Evolutionary conservation across 345 rosid species (phyloP).

Genomic region (Salix udensis): DNA sequence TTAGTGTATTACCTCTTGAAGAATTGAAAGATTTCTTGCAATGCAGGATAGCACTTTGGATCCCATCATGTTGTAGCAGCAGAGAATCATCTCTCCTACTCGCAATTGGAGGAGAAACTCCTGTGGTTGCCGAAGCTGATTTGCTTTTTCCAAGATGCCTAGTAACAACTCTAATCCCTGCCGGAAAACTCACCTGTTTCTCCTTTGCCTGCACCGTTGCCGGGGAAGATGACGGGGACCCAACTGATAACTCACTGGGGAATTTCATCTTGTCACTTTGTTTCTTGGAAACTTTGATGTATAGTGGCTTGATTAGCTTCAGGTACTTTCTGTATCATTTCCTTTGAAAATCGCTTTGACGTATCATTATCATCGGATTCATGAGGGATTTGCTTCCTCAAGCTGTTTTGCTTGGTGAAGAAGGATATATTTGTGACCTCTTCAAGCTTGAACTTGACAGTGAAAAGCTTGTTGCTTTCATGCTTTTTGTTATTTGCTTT

Average conservation of each 20-base stretch:
- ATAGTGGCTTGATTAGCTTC: conserved; percentile 25
- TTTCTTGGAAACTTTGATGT: conserved; percentile 36
- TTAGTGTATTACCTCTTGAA: conserved; percentile 11
- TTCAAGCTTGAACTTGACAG: conserved; percentile 43
- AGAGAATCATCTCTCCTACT: conserved; percentile 24
- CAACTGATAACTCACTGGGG: conserved; percentile 20
- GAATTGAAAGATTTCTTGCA: conserved; percentile 34
- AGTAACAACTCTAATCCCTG: conserved; percentile 26
- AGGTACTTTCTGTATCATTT: conserved; percentile 25
- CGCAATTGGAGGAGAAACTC: not conserved
- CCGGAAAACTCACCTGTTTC: conserved; percentile 16
- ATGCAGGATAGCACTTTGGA: conserved; percentile 32
- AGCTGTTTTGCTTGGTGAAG: conserved; percentile 34
- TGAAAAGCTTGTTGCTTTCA: conserved; percentile 29
- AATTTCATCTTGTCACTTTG: conserved; percentile 24
- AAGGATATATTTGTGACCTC: conserved; percentile 26
- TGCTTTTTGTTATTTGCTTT: conserved; percentile 18
- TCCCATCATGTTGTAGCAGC: conserved; percentile 25
- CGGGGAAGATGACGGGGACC: conserved; percentile 49
- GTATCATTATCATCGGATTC: conserved; percentile 7
- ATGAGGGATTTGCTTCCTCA: conserved; percentile 18
- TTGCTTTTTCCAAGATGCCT: conserved; percentile 35
- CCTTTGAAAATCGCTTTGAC: conserved; percentile 19
- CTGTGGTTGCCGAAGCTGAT: conserved; percentile 5
- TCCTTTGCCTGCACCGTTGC: conserved; percentile 15